Evolutionary conservation across 2,329 filamentous ascomycete genomes (phyloP).

Genomic region (Xylariaceae sp.): DNA sequence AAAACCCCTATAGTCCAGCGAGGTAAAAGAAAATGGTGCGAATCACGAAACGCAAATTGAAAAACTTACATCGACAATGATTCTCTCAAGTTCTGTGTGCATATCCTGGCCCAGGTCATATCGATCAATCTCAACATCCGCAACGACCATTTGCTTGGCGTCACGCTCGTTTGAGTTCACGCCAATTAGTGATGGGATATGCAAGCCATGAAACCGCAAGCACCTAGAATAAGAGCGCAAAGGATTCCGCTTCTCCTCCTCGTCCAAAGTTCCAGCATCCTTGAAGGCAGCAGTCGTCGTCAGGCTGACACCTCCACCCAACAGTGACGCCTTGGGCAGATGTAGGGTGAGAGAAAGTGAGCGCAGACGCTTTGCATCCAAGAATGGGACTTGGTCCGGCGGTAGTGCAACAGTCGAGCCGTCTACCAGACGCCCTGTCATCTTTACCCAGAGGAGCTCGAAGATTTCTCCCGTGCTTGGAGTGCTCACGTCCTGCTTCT

Average conservation of each 20-base stretch:
- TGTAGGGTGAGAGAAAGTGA: conserved; percentile 52
- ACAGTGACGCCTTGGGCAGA: conserved; percentile 67
- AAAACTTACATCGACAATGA: conserved; percentile 57
- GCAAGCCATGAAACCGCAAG: conserved; percentile 55
- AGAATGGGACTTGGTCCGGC: conserved; percentile 32
- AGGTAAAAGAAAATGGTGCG: no score
- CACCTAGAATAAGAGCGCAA: conserved; percentile 31
- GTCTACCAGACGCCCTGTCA: conserved; percentile 37
- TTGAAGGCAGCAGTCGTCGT: conserved; percentile 44
- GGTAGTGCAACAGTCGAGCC: conserved; percentile 30
- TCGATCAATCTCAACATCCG: conserved; percentile 60
- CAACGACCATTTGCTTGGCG: conserved; percentile 64
- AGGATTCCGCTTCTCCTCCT: conserved; percentile 20
- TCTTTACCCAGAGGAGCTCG: conserved; percentile 35
- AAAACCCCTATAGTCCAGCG: neutral
- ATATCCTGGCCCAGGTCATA: conserved; percentile 46
- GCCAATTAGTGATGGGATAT: conserved; percentile 67
- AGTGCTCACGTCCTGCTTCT: neutral
- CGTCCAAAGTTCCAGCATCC: conserved; percentile 10
- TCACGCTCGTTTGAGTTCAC: conserved; percentile 69
- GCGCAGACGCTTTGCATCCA: conserved; percentile 38
- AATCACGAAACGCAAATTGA: no score
- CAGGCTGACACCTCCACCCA: conserved; percentile 59
- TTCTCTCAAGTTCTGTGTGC: conserved; percentile 55
- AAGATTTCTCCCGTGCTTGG: conserved; percentile 32